Base-by-base conservation (phyloP, 2,329 filamentous ascomycete genomes). In the Tympanopsis confertula region DNA sequence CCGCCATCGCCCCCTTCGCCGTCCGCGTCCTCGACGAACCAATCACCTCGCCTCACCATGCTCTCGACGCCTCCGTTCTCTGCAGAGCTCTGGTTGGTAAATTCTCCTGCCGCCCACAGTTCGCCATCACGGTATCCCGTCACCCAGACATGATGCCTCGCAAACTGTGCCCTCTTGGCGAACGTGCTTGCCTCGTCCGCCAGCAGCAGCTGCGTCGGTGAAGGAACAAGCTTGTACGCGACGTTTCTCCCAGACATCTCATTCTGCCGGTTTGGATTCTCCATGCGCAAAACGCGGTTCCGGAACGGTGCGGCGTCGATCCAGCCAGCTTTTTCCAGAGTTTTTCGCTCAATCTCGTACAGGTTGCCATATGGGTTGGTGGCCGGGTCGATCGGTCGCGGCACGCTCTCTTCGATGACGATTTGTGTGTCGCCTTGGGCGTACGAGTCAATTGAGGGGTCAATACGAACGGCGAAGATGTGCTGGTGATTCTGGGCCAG, bases 401-500 rank as follows among this genome's bases (percentile, higher is more conserved):
- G 47, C 3, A 54, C 50, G 29, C 52, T 59, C 47, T 66, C 61
- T 24, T 62, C 56, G 5, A 61, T 50, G 0, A 60, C 53, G 4
- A 78, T 54, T 0, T 65, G 67, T 43, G 77, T 79, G 2, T 61
- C 48, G 47, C 68, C 59, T 17, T 66, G 22, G 7, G 7, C 22
- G 22, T 26, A 26, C 22, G 22, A 58, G 44, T 81, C 76, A 28
- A 82, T 66, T 5, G 71, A 71, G 0, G 78, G 77, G 45, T 85
- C 78, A 36, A 84, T 71, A 1, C 79, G 67, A 30, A 76, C 56
- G 18, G 64, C 69, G 50, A 85, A 83, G 32, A 84, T 65, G 55
- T 85, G 80, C 51, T 85, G 80, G 45, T 85, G 79, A 52, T 82
- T 77, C 42, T 76, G 75, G 0, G 79, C 80, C 2, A 84, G 57